Conservation (phyloP, 345 rosid genomes). For the Xanthoceras sorbifolium region DNA sequence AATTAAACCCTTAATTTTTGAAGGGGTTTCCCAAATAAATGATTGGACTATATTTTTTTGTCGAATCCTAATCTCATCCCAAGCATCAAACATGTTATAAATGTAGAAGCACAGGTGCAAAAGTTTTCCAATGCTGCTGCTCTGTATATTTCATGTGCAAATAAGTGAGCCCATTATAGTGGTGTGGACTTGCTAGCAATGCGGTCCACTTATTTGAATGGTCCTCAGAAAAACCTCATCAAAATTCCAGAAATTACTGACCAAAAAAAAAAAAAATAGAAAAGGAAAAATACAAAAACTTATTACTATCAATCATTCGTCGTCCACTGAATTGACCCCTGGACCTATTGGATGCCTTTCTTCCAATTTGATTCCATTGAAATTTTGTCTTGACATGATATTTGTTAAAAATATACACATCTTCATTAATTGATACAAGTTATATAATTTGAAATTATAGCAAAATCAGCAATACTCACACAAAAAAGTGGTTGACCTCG, state of each 20-base stretch:
- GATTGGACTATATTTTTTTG: no score
- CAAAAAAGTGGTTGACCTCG: neutral
- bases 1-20: no score
- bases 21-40: no score
- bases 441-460: neutral
- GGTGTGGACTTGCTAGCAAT: neutral
- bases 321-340: neutral
- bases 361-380: no score
- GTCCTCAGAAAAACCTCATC: neutral
- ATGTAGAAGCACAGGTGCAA: neutral
- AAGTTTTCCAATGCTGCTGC: neutral
- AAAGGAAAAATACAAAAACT: neutral
- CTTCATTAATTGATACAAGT: no score
- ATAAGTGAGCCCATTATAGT: slow-evolving; percentile 5
- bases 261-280: neutral
- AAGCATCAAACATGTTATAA: no score
- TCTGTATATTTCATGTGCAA: neutral
- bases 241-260: neutral
- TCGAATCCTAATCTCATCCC: no score
- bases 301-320: neutral
- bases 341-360: neutral
- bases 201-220: slow-evolving; percentile 5
- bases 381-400: no score
- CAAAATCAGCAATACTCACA: neutral
- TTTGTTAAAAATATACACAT: no score